phyloP scores from a whole-genome alignment of 768 basidiomycete species.

The Xerocomellus amylosporus region DNA sequence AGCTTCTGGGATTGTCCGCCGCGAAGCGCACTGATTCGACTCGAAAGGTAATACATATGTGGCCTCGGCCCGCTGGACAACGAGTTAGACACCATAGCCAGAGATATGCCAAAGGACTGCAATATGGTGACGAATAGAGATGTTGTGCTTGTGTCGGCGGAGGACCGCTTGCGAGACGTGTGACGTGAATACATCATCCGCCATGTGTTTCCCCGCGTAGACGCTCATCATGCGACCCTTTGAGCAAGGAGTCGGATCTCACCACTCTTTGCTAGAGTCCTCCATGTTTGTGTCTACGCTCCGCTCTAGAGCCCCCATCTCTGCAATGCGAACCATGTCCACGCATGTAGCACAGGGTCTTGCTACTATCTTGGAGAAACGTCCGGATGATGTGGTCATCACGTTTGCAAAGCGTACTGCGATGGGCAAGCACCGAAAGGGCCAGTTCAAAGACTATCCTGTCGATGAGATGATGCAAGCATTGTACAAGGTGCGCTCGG shows the following conservation, averaged over 20 bases:
- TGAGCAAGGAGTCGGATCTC: slow-evolving; percentile 2
- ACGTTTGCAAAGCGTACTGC: slow-evolving; percentile 89
- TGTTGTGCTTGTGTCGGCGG: not conserved
- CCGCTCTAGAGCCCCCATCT: slow-evolving; percentile 9
- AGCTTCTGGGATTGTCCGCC: not conserved
- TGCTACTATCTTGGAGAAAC: slow-evolving; percentile 59
- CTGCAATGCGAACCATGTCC: slow-evolving; percentile 32
- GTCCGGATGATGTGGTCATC: slow-evolving; percentile 83
- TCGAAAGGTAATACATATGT: not conserved
- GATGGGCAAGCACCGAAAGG: slow-evolving; percentile 85
- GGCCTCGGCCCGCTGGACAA: not conserved
- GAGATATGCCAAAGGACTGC: not conserved
- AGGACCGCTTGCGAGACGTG: not conserved
- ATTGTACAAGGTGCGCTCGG: slow-evolving; percentile 64
- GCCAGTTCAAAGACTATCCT: slow-evolving; percentile 83
- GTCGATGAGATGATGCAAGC: slow-evolving; percentile 86
- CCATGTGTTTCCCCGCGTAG: not conserved
- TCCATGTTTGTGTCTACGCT: slow-evolving; percentile 19
- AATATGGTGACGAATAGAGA: not conserved
- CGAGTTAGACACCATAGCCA: not conserved
- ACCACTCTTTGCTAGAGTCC: not conserved
- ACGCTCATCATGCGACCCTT: slow-evolving; percentile 4
- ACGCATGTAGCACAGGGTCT: slow-evolving; percentile 40
- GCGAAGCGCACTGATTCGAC: not conserved
- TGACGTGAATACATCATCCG: not conserved